phyloP scores from a whole-genome alignment of 768 basidiomycete genomes.

The Lepiota venenata region DNA sequence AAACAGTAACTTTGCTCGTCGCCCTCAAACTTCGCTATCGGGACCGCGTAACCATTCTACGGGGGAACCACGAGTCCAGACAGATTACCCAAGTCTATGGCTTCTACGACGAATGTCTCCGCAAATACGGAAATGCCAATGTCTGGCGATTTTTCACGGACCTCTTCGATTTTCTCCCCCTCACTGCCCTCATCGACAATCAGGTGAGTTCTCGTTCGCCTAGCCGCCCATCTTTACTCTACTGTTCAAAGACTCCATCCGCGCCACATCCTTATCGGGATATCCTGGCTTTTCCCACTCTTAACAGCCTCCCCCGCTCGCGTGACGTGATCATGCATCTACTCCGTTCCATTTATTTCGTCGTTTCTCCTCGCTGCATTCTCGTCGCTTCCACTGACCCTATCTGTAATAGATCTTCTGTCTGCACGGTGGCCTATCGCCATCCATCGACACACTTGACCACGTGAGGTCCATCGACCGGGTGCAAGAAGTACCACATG shows the following conservation, averaged over 20 bases:
- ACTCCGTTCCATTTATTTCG: conserved; percentile 5
- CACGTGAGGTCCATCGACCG: conserved; percentile 99
- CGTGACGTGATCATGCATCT: conserved; percentile 2
- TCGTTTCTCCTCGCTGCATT: conserved; percentile 9
- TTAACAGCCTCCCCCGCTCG: neutral
- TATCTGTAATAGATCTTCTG: conserved; percentile 84
- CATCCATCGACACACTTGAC: conserved; percentile 99
- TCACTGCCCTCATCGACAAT: conserved; percentile 97
- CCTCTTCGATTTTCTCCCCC: conserved; percentile 95
- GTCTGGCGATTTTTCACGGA: conserved; percentile 99
- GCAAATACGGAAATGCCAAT: conserved; percentile 99
- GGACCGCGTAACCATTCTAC: conserved; percentile 95
- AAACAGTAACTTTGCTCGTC: conserved; percentile 96
- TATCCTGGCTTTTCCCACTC: conserved; percentile 1
- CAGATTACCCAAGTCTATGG: conserved; percentile 99
- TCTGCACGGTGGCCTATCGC: conserved; percentile 94
- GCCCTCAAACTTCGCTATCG: conserved; percentile 97
- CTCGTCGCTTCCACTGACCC: conserved; percentile 13
- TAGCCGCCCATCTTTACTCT: conserved; percentile 5
- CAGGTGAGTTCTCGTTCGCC: conserved; percentile 67
- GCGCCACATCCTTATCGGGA: neutral
- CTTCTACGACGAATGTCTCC: conserved; percentile 98
- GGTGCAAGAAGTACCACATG: conserved; percentile 98
- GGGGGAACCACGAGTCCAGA: conserved; percentile 98
- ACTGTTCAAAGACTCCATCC: neutral